Base-by-base conservation (phyloP, 305 asterid genomes). In the Solanum aculeatissimum region DNA sequence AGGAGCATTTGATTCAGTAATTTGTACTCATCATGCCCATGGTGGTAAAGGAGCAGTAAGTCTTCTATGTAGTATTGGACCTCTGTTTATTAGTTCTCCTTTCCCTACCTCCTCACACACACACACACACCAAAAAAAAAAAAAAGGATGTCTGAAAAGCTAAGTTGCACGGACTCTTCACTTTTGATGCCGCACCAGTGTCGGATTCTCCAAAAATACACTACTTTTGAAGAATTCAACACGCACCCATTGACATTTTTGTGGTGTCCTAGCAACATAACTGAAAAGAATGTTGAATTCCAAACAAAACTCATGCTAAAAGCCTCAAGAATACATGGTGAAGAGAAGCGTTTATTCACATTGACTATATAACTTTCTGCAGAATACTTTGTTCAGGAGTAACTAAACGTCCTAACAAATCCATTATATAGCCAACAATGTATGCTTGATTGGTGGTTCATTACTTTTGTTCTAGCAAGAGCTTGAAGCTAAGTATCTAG, bases 1-100 rank as follows among this genome's bases (percentile, higher is more conserved):
- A 9, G 98, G 99, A 69, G 99, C 99, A 63, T 96, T 92, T 84
- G 97, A 96, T 91, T 96, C 99, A 75, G 96, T 96, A 32, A 91
- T 96, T 87, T 95, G 99, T 85, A 90, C 92, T 85, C 99, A 95
- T 88, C 99, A 96, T 78, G 99, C 99, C 58, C 98, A 92, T 84
- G 99, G 98, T 80, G 98, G 99, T 78, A 95, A 92, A 93, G 98
- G 98, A 90, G 98, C 98, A 93, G 98, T 96, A 74, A 92, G 97
- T 92, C 85, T 13, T 84, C 86, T 19, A 60, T 25, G 13, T 11
- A 77, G 65, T 60, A 27, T 71, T 62, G 21, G 9, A 40, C 83
- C 21, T 80, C 16, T 3, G 19, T 80, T 4, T 71, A 25, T 32
- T 3, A 78, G 7, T 49, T 40, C 47, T 43, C 66, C 23, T 49